Evolutionary conservation across 805 yeast genomes (phyloP), one percentile per base, ranked within the genome.

Genomic region (Barnettozyma sucrosica): DNA sequence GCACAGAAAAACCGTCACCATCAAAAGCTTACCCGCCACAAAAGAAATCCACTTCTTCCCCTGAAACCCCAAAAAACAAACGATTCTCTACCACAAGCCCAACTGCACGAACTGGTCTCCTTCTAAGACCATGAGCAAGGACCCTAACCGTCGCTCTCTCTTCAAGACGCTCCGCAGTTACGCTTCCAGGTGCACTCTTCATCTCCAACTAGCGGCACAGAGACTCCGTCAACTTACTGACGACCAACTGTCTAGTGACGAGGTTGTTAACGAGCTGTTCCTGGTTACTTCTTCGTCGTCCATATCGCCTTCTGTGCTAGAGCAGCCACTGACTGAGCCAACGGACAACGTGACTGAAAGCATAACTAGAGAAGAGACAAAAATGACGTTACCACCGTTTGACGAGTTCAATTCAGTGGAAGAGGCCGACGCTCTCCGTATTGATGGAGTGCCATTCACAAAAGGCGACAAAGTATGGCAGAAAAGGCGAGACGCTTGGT

Each of bases 401-500:
- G 59, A 52, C 13, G 66, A 56, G 23, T 70, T 58, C 46, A 66
- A 70, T 48, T 52, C 64, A 1, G 66, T 57, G 3, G 49, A 47
- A 2, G 72, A 68, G 34, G 59, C 57, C 2, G 30, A 49, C 16
- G 21, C 24, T 3, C 48, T 57, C 6, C 45, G 56, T n/a, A 10
- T 18, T 7, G 26, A 32, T 1, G 34, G 43, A 4, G 30, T 11
- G 2, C 73, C 75, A 10, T 77, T 79, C 58, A 60, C 58, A 37
- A 66, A 72, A 4, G 93, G 89, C 8, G 75, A 75, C 36, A 66
- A 66, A 11, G 71, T 85, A 39, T 90, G 96, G 97, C 75, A 77
- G 44, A 65, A 71, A 41, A 78, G 89, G 49, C 74, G 96, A 48
- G 62, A 68, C 8, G 74, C 79, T 49, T 90, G 97, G 97, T 61